phyloP scores from a whole-genome alignment of 2,329 filamentous ascomycete species.

The Nothomitra cinnamomea region DNA sequence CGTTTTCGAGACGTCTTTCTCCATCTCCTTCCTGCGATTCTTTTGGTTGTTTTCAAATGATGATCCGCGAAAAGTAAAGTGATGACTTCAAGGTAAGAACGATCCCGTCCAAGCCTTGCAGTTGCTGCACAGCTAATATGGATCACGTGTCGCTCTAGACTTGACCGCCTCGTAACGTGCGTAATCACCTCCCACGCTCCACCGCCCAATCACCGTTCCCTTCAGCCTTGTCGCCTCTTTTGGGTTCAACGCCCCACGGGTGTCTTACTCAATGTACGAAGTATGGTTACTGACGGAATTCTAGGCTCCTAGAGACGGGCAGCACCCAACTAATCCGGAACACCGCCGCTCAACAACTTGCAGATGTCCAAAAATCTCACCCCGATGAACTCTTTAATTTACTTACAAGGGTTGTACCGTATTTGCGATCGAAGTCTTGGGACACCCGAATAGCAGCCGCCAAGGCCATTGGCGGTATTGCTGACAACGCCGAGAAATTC shows the following conservation, averaged over 20 bases:
- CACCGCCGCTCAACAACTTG: conserved; percentile 89
- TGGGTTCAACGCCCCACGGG: not conserved
- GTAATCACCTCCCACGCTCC: conserved; percentile 22
- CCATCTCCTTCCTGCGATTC: not conserved
- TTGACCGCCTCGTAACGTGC: conserved; percentile 77
- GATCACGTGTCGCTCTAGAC: conserved; percentile 29
- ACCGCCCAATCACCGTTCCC: not conserved
- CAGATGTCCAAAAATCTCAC: conserved; percentile 95
- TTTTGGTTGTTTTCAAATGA: not conserved
- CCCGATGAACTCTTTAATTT: conserved; percentile 96
- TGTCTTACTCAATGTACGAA: not conserved
- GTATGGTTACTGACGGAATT: conserved; percentile 4
- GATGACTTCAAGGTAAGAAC: conserved; percentile 3
- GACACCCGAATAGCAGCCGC: conserved; percentile 87
- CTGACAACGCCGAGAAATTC: conserved; percentile 71
- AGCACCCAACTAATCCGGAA: conserved; percentile 93
- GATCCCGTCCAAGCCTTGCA: not conserved
- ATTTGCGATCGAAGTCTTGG: conserved; percentile 89
- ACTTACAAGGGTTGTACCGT: conserved; percentile 83
- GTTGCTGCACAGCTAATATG: not conserved
- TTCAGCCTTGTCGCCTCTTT: not conserved
- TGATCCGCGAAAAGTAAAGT: not conserved
- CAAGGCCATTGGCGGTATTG: conserved; percentile 85
- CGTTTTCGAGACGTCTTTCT: not conserved
- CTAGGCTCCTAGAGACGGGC: conserved; percentile 85